Percentiles rank a stretch among this genome's conserved stretches.
phyloP scores from a whole-genome alignment of 163 green algal genomes.

The Chloromonas sp. region DNA sequence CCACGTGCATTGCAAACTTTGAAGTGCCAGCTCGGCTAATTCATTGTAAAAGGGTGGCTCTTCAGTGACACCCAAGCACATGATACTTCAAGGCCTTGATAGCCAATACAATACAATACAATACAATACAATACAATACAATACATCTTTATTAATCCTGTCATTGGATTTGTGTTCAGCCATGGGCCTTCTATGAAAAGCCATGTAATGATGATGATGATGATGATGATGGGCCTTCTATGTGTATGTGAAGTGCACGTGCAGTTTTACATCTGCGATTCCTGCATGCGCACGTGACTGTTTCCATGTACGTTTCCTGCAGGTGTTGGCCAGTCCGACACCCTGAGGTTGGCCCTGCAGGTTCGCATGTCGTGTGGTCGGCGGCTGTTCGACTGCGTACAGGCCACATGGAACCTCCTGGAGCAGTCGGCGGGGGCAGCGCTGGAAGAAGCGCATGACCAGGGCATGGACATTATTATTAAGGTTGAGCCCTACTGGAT shows the following conservation, averaged over 20 bases:
- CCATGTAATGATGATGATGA: not conserved
- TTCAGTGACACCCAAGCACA: too few species aligned
- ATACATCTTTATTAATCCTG: too few species aligned
- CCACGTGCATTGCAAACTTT: too few species aligned
- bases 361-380: conserved; percentile 18
- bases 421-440: conserved; percentile 37
- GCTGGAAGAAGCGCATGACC: conserved; percentile 24
- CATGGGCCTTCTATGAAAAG: too few species aligned
- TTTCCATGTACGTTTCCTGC: not conserved
- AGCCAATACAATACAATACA: too few species aligned
- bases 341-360: conserved; percentile 31
- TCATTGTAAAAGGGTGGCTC: too few species aligned
- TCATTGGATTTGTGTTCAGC: too few species aligned
- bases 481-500: conserved; percentile 22
- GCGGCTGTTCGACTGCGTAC: conserved; percentile 48
- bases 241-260: not conserved
- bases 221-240: not conserved
- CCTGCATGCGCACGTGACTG: not conserved
- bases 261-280: not conserved
- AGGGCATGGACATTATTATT: conserved; percentile 49
- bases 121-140: too few species aligned
- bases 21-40: too few species aligned
- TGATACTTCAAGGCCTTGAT: too few species aligned
- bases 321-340: conserved; percentile 31
- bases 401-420: conserved; percentile 56